Conservation (phyloP, 352 stramenopile genomes). For the Globisporangium ultimum region DNA sequence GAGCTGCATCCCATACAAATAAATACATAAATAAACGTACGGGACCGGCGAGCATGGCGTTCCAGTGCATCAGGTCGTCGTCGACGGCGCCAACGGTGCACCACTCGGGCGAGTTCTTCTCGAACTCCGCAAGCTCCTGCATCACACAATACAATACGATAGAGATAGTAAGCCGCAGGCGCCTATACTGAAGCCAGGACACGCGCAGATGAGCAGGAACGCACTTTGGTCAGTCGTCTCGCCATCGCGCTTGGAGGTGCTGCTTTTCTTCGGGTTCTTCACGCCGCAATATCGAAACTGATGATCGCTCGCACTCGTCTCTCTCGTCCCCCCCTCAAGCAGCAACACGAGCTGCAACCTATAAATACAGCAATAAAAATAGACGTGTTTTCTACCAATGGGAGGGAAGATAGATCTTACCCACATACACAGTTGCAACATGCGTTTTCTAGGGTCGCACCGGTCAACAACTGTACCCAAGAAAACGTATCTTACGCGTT, state of each 20-base stretch:
- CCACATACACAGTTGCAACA: too few species aligned
- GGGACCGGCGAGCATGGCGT: slow-evolving; percentile 86
- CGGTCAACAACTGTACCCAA: too few species aligned
- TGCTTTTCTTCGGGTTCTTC: slow-evolving; percentile 3
- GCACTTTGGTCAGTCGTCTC: slow-evolving; percentile 78
- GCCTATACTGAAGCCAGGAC: neutral
- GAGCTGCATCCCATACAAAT: neutral
- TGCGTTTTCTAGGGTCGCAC: neutral
- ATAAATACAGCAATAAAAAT: neutral
- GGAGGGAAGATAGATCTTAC: neutral
- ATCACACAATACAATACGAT: neutral
- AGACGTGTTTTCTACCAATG: neutral
- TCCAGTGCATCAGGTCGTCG: slow-evolving; percentile 90
- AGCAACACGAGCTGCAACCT: neutral
- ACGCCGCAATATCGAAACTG: slow-evolving; percentile 10
- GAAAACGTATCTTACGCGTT: too few species aligned
- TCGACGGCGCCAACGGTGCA: slow-evolving; percentile 85
- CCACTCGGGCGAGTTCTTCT: slow-evolving; percentile 89
- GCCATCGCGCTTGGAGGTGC: slow-evolving; percentile 39
- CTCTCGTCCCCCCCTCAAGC: neutral
- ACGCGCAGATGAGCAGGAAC: neutral
- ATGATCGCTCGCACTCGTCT: neutral
- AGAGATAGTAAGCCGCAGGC: neutral
- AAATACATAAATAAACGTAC: slow-evolving; percentile 33
- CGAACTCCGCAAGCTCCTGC: slow-evolving; percentile 85